Base-by-base conservation (phyloP, 352 stramenopile genomes). In the Pythium scleroteichum region DNA sequence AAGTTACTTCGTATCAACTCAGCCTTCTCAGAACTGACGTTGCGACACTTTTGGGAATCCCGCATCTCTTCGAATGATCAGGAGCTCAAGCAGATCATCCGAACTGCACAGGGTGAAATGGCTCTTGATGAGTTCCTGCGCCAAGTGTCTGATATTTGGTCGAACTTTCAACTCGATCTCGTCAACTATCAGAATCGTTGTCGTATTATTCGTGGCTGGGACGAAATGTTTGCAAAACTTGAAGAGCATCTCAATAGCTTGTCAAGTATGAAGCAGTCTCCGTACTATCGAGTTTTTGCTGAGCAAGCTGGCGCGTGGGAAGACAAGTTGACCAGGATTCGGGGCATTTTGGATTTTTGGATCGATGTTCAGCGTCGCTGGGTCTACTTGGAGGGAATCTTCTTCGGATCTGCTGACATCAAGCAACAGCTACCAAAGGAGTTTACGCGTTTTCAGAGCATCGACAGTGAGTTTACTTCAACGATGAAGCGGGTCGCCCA, bases 381-480 rank as follows among this genome's bases (percentile, higher is more conserved):
- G 97, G 93, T 99, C 17, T 99, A 99, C 72, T 79, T 99, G 8
- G 97, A 99, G 80, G 97, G 97, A 23, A 99, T 99, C 70, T 99
- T 99, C 66, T 98, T 98, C 52, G 95, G 95, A 5, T 97, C 87
- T 0, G 96, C 95, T 9, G 98, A 99, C 69, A 99, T 99, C 72
- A 99, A 99, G 63, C 92, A 98, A 41, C 97, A 99, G 71, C 79
- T 99, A 46, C 97, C 97, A n/a, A 92, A 93, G 42, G 97, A 99
- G 60, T 99, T 98, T 73, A 91, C 92, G 16, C 92, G 97, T 35
- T 99, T 99, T 75, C 98, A 99, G 66, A 94, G 84, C 41, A 97
- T 99, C 51, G 97, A 99, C 74, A 97, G 90, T 38, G 97, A 99
- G 61, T 99, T 99, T 69, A 96, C 98, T 35, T 85, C 95, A 35